These are phyloP conservation scores for Talinum fruticosum DNA, from an alignment of 148 eudicot genomes.

Conservation along the genomic window DNA sequence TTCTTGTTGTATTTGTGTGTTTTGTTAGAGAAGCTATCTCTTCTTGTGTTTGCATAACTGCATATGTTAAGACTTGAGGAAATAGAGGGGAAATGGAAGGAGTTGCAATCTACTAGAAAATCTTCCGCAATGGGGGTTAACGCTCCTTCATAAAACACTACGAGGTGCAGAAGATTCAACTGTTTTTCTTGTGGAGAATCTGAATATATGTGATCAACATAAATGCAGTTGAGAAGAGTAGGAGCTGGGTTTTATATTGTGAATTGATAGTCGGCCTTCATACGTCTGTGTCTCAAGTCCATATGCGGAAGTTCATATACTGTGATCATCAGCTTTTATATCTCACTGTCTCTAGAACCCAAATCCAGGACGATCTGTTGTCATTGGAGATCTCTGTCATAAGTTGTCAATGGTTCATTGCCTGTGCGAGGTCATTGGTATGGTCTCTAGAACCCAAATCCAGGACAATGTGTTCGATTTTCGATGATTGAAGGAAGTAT, in stretches of 20 bases:
- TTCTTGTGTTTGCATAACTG: neutral
- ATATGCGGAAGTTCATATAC: no score
- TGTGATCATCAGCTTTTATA: neutral
- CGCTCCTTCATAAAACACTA: no score
- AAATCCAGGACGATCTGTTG: neutral
- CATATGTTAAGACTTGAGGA: neutral
- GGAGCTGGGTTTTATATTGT: neutral
- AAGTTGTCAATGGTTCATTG: no score
- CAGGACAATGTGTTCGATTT: no score
- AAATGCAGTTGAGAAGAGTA: neutral
- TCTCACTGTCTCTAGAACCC: neutral
- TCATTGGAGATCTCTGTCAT: neutral
- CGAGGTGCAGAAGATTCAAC: neutral
- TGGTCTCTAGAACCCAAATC: no score
- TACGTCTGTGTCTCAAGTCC: no score
- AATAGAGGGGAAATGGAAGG: no score
- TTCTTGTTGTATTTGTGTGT: no score
- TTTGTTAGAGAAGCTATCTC: neutral
- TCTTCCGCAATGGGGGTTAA: neutral
- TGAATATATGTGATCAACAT: neutral
- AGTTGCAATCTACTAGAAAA: neutral
- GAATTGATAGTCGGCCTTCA: neutral
- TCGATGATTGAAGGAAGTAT: no score
- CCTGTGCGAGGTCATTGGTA: no score
- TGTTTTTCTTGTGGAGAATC: neutral